Percentiles rank a stretch among this genome's conserved stretches.
Evolutionary conservation across 2,329 filamentous ascomycete genomes (phyloP).

Genomic region (Xylaria sp.): DNA sequence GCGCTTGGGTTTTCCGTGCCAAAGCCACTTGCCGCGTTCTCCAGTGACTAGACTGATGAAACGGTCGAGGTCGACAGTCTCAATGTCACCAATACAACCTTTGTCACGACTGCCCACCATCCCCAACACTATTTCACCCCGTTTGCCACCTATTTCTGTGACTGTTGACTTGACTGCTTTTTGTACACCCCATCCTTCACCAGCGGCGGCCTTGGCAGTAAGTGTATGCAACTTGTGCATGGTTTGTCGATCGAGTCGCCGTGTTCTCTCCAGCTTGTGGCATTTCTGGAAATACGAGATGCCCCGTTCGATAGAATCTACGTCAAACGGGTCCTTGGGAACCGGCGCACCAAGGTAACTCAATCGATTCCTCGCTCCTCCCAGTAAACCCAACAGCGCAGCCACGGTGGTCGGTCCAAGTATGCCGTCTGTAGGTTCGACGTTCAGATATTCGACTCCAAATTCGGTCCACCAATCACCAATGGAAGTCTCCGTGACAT

Average conservation of each 20-base stretch:
- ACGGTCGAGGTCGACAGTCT: constrained; percentile 81
- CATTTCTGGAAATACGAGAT: constrained; percentile 87
- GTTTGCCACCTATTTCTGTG: constrained; percentile 86
- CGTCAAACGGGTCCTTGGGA: constrained; percentile 85
- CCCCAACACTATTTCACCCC: constrained; percentile 91
- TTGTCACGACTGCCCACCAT: constrained; percentile 85
- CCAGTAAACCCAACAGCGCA: constrained; percentile 77
- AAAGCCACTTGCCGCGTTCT: constrained; percentile 86
- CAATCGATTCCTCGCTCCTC: constrained; percentile 84
- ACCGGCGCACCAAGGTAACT: constrained; percentile 80
- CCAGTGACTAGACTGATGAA: constrained; percentile 76
- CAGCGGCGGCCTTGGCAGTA: constrained; percentile 86
- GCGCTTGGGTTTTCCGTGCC: constrained; percentile 83
- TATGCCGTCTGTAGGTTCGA: constrained; percentile 88
- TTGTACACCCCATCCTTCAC: constrained; percentile 87
- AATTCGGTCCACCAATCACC: constrained; percentile 96
- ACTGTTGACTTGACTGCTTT: constrained; percentile 93
- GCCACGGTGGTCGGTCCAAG: constrained; percentile 88
- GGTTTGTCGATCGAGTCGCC: constrained; percentile 77
- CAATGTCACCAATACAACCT: constrained; percentile 83
- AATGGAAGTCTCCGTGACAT: constrained; percentile 84
- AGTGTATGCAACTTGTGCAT: constrained; percentile 71
- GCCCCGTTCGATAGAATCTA: constrained; percentile 73
- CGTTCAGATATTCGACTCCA: constrained; percentile 84
- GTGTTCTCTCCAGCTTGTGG: constrained; percentile 70